A percentile compares a stretch with the other conserved stretches of the same genome.
Evolutionary conservation across 2,329 filamentous ascomycete genomes (phyloP).

Genomic region (Leptographium flavum): DNA sequence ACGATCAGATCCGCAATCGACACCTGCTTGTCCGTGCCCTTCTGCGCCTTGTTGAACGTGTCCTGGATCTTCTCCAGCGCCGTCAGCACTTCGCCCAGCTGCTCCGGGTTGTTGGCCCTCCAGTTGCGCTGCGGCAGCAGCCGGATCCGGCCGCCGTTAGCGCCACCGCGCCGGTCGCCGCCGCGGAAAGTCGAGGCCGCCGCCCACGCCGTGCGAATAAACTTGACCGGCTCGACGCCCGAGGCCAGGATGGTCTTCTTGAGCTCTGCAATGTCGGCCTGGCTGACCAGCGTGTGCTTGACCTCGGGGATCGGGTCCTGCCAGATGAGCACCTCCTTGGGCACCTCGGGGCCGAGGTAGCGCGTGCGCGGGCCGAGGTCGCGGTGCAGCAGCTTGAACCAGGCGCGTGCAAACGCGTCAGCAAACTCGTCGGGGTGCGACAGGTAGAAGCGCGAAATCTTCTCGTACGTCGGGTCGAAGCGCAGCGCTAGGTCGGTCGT

Average conservation of each 20-base stretch:
- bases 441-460: conserved; percentile 58
- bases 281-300: conserved; percentile 43
- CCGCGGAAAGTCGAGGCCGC: conserved; percentile 60
- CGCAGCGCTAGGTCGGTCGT: conserved; percentile 62
- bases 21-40: conserved; percentile 47
- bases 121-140: conserved; percentile 59
- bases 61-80: conserved; percentile 51
- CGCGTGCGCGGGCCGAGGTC: conserved; percentile 59
- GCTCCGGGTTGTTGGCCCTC: conserved; percentile 58
- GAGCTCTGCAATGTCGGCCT: conserved; percentile 46
- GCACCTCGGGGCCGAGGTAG: conserved; percentile 63
- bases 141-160: conserved; percentile 66
- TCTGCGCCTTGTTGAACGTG: conserved; percentile 39
- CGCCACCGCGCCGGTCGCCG: conserved; percentile 69
- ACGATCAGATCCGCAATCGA: conserved; percentile 71
- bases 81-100: conserved; percentile 46
- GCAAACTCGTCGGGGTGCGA: conserved; percentile 54
- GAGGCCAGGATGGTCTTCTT: conserved; percentile 54
- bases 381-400: conserved; percentile 76
- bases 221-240: conserved; percentile 44
- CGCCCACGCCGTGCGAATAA: conserved; percentile 54
- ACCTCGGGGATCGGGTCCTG: conserved; percentile 55
- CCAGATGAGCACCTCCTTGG: conserved; percentile 56
- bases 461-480: conserved; percentile 58
- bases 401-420: conserved; percentile 57